Percentiles rank a stretch among this genome's conserved stretches.
These are phyloP conservation scores for Diplogelasinospora grovesii DNA, from an alignment of 495 filamentous ascomycete species.

Conservation along the genomic window DNA sequence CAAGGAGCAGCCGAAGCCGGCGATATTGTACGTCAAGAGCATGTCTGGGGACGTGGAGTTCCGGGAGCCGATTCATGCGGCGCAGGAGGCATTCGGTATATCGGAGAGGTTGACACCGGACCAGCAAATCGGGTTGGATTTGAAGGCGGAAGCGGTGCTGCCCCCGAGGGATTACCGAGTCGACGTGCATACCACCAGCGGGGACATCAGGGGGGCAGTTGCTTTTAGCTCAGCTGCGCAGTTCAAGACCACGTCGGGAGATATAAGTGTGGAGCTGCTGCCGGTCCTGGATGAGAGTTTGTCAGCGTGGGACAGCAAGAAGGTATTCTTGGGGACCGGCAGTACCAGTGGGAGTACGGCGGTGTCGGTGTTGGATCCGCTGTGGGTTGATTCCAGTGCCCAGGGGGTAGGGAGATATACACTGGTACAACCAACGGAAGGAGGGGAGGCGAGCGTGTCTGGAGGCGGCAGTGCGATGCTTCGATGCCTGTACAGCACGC, in stretches of 20 bases:
- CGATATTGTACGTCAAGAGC: conserved; percentile 27
- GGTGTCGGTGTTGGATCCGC: conserved; percentile 28
- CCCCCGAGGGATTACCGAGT: conserved; percentile 39
- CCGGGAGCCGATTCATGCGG: conserved; percentile 26
- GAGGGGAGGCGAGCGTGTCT: too few species aligned
- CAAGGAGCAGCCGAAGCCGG: conserved; percentile 19
- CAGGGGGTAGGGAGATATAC: not conserved
- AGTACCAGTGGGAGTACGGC: conserved; percentile 28
- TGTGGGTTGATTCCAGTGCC: conserved; percentile 22
- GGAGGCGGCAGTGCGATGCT: too few species aligned
- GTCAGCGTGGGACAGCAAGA: not conserved
- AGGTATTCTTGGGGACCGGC: conserved; percentile 18
- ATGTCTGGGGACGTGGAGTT: conserved; percentile 31
- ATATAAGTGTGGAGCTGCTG: conserved; percentile 24
- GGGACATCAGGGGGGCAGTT: conserved; percentile 21
- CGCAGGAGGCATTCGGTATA: conserved; percentile 5
- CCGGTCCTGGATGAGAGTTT: conserved; percentile 25
- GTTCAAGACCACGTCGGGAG: conserved; percentile 23
- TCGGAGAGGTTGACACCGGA: conserved; percentile 1
- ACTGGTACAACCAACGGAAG: too few species aligned
- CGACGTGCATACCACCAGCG: conserved; percentile 29
- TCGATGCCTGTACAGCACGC: conserved; percentile 20
- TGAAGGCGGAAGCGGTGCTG: conserved; percentile 7
- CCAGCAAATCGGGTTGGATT: not conserved
- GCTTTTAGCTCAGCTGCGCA: conserved; percentile 22